phyloP scores from a whole-genome alignment of 495 filamentous ascomycete species.

The Hypomontagnella monticulosa region DNA sequence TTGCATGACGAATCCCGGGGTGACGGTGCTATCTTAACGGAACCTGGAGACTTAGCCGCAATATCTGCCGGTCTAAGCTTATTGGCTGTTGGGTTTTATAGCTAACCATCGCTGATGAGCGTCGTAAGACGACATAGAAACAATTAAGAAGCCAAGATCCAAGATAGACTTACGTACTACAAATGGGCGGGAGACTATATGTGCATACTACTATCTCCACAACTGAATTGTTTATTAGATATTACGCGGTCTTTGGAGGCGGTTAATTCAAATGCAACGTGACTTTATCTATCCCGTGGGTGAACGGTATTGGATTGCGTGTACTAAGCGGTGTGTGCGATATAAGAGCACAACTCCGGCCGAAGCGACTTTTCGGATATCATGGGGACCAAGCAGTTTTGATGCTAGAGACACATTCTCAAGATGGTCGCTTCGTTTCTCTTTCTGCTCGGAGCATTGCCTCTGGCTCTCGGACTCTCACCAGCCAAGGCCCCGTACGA shows the following conservation, averaged over 20 bases:
- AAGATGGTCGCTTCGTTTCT: constrained; percentile 17
- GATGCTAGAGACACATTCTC: neutral
- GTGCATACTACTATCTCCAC: neutral
- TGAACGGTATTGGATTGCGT: neutral
- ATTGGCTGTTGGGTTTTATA: constrained; percentile 8
- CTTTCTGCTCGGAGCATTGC: constrained; percentile 5
- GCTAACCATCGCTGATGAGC: neutral
- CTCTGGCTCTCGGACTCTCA: constrained; percentile 2
- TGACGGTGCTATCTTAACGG: constrained; percentile 12
- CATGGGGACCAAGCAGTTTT: neutral
- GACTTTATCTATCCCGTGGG: constrained; percentile 2
- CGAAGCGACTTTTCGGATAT: neutral
- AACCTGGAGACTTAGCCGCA: constrained; percentile 28
- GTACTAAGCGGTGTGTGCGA: neutral
- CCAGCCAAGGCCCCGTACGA: neutral
- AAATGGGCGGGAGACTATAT: neutral
- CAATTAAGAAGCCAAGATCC: neutral
- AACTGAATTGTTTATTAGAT: constrained; percentile 1
- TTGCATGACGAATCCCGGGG: constrained; percentile 9
- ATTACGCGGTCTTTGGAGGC: constrained; percentile 20
- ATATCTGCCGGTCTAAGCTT: constrained; percentile 14
- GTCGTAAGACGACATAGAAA: constrained; percentile 6
- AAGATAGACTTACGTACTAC: neutral
- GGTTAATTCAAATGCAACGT: constrained; percentile 21
- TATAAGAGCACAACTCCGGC: neutral